Evolutionary conservation across 768 basidiomycete genomes (phyloP).

Genomic region (Dioszegia aurantiaca): DNA sequence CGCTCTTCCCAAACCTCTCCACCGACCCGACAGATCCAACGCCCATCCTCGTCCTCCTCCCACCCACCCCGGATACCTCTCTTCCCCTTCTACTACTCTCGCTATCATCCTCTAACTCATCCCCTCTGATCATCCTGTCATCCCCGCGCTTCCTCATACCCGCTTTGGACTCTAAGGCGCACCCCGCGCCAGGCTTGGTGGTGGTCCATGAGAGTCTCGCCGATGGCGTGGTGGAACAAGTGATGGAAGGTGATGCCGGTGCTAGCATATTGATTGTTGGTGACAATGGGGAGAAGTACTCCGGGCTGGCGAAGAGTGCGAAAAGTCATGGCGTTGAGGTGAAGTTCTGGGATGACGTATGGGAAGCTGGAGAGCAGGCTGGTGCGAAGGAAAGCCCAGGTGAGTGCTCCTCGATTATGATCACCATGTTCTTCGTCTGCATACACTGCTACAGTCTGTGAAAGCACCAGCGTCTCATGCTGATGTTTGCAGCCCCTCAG

Average conservation of each 20-base stretch:
- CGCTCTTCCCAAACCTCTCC: conserved; percentile 72
- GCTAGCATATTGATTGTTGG: conserved; percentile 74
- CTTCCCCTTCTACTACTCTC: conserved; percentile 51
- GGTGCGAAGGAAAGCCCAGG: conserved; percentile 51
- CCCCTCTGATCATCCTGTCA: conserved; percentile 54
- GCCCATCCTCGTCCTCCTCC: conserved; percentile 63
- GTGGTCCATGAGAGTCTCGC: conserved; percentile 27
- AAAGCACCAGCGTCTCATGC: background rate
- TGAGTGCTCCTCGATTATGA: too few species aligned
- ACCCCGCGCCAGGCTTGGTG: conserved; percentile 33
- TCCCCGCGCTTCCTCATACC: conserved; percentile 65
- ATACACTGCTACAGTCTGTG: background rate
- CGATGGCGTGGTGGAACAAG: conserved; percentile 60
- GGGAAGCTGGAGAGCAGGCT: conserved; percentile 62
- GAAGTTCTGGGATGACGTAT: conserved; percentile 63
- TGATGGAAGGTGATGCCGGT: conserved; percentile 62
- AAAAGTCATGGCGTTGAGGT: conserved; percentile 55
- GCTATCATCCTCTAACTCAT: conserved; percentile 22
- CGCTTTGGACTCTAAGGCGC: conserved; percentile 31
- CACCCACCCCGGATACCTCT: conserved; percentile 55
- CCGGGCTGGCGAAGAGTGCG: conserved; percentile 59
- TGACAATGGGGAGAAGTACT: conserved; percentile 55
- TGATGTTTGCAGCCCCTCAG: conserved; percentile 18
- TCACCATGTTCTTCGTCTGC: too few species aligned
- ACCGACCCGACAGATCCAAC: conserved; percentile 59